Base-by-base conservation (phyloP, 306 rosid genomes). In the Prunus armeniaca region DNA sequence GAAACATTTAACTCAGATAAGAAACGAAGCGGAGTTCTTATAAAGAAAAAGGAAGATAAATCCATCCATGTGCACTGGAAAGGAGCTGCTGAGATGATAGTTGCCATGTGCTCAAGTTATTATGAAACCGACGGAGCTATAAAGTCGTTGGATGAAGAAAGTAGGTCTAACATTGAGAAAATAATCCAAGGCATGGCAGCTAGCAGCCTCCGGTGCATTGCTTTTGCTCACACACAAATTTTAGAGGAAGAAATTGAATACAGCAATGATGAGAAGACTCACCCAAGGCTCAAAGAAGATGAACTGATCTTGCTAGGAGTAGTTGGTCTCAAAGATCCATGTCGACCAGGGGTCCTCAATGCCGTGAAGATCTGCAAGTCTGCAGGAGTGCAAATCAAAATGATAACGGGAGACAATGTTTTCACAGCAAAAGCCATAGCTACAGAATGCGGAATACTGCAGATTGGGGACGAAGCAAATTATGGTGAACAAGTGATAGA, bases 391-490 rank as follows among this genome's bases (percentile, higher is more conserved):
- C 73, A 82, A 0, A 84, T 93, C 71, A 93, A 89, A 82, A 91
- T 93, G 98, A 91, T 91, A 80, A 91, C 98, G 0, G 98, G 97
- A 66, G 98, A 93, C 83, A 93, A 93, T 63, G 75, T 93, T 83
- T 91, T 93, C 93, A 91, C 97, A 19, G 97, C 98, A 70, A 87
- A 80, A 79, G 96, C 97, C 60, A 93, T 93, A 76, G 96, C 97
- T 24, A 82, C 89, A 63, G 98, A 93, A 83, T 93, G 97, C 56
- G 96, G 98, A 72, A 93, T 93, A 79, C 78, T 93, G 78, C 82
- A 78, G 3, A 60, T 61, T 0, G 74, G 27, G 4, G 67, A 65
- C 32, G 56, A 76, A 12, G 76, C 70, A 69, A 74, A 4, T 61
- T 49, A 49, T 17, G 67, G 13, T 0, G 91, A 82, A 62, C 84